Base-by-base conservation (phyloP, 495 filamentous ascomycete genomes). In the Podospora sp. region DNA sequence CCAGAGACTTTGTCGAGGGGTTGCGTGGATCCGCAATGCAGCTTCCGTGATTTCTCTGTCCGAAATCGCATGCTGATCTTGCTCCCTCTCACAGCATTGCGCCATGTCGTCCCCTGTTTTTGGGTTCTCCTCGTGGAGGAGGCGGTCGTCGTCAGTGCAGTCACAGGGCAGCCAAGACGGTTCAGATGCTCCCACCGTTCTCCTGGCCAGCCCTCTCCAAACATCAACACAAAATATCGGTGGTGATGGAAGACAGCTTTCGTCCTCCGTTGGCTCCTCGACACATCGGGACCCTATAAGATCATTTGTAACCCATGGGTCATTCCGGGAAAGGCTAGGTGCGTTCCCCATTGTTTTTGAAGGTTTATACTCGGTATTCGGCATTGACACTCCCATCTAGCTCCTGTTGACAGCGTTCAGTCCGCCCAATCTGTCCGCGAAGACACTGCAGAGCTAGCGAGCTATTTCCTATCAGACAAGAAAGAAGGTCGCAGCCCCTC, bases 391-490 rank as follows among this genome's bases (percentile, higher is more conserved):
- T n/a, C 35, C 40, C 25, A 57, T 20, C 9, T 46, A 82, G 80
- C 76, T 36, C 78, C 81, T 5, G 67, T 83, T 80, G 91, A 96
- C 71, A 87, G 84, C 68, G 85, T 87, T 7, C 87, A 90, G 63
- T 91, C 91, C 78, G 87, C 90, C 24, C 85, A 88, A 52, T 90
- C 87, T 65, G 91, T 99, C 14, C 89, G 95, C 62, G 91, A 97
- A 75, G 89, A 96, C 73, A 96, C 95, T 1, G 93, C 93, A 35
- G 92, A 97, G 75, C 85, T 99, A 36, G 94, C 95, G 25, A 92
- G 86, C 6, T 91, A 91, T 69, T 91, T 91, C n/a, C 82, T 97
- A 35, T 92, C 90, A 61, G 87, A 89, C 71, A 83, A 85, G 63
- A 73, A 81, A 49, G 76, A 80, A 63, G 74, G 73, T 57, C 75